Evolutionary conservation across 805 yeast species (phyloP), one percentile per base, ranked within the genome.

Genomic region (Metschnikowia noctiluminum): DNA sequence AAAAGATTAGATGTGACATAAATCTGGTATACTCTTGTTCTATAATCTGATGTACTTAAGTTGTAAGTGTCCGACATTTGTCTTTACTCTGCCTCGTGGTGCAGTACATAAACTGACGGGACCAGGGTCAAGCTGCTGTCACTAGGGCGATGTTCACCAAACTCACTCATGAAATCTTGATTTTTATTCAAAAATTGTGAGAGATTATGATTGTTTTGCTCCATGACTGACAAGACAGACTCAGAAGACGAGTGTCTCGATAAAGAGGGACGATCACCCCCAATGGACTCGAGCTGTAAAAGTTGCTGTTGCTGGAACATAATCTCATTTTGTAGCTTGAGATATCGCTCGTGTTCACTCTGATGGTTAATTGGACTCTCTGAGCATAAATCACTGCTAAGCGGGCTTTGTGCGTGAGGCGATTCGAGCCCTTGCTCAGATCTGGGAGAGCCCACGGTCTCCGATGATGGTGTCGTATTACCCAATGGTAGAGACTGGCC

Each of bases 241-340:
- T 57, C 61, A 6, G 51, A 35, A 2, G 58, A 54, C 14, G 58
- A 51, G 7, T 48, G 38, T 12, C 59, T 38, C 15, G 58, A 56
- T 28, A 54, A 39, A 2, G 50, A 35, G 35, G 53, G 57, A 32
- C 51, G 43, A 10, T 39, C 51, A 15, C 32, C 38, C 21, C 27
- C 39, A 21, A 40, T 40, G 48, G 44, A 21, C 52, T 52, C 51
- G 48, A 43, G 46, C 40, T 42, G 60, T 47, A 70, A 52, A 35
- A 68, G 52, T 35, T 64, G 64, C 51, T 65, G 70, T 49, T 72
- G 77, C 53, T 69, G 72, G 38, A 58, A 59, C 55, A 73, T 59
- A 35, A 65, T 61, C 53, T 70, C 69, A 49, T 66, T 65, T 51
- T 73, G 78, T 40, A 68, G 58, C 49, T 62, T 61, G 40, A 72